phyloP scores from a whole-genome alignment of 768 basidiomycete species.

The Collybia nuda region DNA sequence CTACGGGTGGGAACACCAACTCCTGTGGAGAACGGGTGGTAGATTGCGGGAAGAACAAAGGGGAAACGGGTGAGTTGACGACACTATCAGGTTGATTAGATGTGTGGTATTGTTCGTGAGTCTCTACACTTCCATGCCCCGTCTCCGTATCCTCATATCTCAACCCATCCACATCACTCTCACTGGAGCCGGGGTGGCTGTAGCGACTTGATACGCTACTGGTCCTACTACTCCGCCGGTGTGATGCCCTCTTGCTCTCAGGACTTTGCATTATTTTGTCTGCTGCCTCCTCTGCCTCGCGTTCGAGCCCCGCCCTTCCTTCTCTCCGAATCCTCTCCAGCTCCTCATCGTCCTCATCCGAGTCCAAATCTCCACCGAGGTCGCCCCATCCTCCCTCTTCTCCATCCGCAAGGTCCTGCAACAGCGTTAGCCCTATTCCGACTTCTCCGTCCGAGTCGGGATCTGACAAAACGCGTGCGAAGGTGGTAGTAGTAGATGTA shows the following conservation, averaged over 20 bases:
- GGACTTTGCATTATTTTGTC: constrained; percentile 8
- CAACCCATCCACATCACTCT: constrained; percentile 17
- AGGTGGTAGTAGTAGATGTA: constrained; percentile 3
- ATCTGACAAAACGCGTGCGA: constrained; percentile 21
- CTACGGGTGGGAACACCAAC: constrained; percentile 16
- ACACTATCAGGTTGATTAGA: not conserved
- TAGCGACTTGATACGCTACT: too few relatives aligned
- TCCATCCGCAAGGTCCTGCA: constrained; percentile 46
- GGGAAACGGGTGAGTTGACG: not conserved
- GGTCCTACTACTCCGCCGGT: constrained; percentile 1
- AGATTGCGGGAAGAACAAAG: not conserved
- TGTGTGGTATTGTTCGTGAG: not conserved
- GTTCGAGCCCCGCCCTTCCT: constrained; percentile 1
- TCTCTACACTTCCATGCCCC: constrained; percentile 6
- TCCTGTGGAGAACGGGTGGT: constrained; percentile 3
- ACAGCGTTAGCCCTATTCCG: constrained; percentile 68
- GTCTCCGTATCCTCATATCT: constrained; percentile 19
- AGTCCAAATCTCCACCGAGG: constrained; percentile 26
- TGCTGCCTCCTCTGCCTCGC: constrained; percentile 6
- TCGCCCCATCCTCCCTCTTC: constrained; percentile 14
- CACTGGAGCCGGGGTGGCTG: not conserved
- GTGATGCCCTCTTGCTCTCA: constrained; percentile 6
- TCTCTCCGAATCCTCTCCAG: constrained; percentile 5
- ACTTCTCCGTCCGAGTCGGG: constrained; percentile 55
- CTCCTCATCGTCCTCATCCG: not conserved